phyloP scores from a whole-genome alignment of 1,284 basidiomycete genomes.

The Sanghuangporus weigelae region DNA sequence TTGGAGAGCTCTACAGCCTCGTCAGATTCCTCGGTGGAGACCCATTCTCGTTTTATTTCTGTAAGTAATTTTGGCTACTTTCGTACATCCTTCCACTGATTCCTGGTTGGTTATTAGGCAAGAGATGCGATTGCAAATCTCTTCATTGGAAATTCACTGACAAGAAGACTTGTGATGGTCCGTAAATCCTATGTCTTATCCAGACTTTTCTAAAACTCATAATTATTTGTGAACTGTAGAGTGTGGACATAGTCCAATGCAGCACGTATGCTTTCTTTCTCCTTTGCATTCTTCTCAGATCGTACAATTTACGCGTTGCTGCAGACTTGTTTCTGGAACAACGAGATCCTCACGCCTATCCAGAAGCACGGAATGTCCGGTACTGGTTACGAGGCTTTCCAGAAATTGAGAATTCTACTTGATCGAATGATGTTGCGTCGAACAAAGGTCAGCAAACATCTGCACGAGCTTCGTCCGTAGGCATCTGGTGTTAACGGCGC shows the following conservation, averaged over 20 bases:
- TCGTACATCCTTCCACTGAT: not conserved
- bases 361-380: constrained; percentile 77
- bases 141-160: constrained; percentile 89
- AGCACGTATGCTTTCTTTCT: constrained; percentile 55
- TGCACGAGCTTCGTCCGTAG: not conserved
- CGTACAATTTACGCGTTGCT: not conserved
- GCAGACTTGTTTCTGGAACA: constrained; percentile 86
- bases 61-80: constrained; percentile 42
- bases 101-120: constrained; percentile 47
- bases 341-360: constrained; percentile 91
- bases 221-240: constrained; percentile 34
- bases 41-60: constrained; percentile 90
- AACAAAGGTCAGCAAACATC: constrained; percentile 51
- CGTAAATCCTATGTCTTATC: constrained; percentile 20
- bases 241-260: constrained; percentile 93
- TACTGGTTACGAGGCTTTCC: constrained; percentile 78
- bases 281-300: not conserved
- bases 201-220: not conserved
- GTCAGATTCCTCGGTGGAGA: constrained; percentile 90
- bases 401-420: constrained; percentile 84
- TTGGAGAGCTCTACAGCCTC: constrained; percentile 96
- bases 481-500: not conserved
- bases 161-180: constrained; percentile 80
- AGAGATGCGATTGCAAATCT: constrained; percentile 81
- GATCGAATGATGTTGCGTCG: constrained; percentile 96